A percentile compares a stretch with the other conserved stretches of the same genome.
Conservation (phyloP, 2,329 filamentous ascomycete species). For the Fusarium pininemorale region DNA sequence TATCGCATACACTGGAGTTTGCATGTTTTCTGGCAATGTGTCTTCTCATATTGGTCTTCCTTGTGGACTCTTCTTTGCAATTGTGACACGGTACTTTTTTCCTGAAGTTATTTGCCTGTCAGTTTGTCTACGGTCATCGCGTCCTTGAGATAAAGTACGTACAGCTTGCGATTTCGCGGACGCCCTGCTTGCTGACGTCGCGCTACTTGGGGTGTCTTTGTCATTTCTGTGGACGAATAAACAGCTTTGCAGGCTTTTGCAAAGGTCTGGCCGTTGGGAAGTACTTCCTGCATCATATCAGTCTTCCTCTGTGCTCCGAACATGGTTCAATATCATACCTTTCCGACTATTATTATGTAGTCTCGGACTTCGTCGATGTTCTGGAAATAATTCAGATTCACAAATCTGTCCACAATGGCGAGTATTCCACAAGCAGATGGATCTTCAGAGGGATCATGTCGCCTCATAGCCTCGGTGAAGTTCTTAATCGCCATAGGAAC, state of each 20-base stretch:
- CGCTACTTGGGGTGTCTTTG: fast-evolving
- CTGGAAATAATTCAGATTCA: neutral
- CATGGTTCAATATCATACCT: fast-evolving
- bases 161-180: fast-evolving
- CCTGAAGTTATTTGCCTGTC: fast-evolving
- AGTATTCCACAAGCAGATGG: neutral
- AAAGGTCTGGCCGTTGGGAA: fast-evolving
- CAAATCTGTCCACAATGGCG: neutral
- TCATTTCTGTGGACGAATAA: fast-evolving
- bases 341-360: neutral
- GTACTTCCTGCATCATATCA: neutral
- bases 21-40: neutral
- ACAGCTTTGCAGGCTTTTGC: neutral
- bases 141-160: fast-evolving
- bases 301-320: fast-evolving
- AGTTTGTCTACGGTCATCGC: fast-evolving
- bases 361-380: neutral
- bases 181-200: neutral
- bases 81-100: neutral
- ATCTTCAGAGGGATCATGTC: fast-evolving
- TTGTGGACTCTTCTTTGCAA: neutral
- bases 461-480: fast-evolving
- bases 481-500: fast-evolving
- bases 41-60: neutral
- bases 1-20: no score